phyloP scores from a whole-genome alignment of 106 monocot species.

The Cymbidium sinense region DNA sequence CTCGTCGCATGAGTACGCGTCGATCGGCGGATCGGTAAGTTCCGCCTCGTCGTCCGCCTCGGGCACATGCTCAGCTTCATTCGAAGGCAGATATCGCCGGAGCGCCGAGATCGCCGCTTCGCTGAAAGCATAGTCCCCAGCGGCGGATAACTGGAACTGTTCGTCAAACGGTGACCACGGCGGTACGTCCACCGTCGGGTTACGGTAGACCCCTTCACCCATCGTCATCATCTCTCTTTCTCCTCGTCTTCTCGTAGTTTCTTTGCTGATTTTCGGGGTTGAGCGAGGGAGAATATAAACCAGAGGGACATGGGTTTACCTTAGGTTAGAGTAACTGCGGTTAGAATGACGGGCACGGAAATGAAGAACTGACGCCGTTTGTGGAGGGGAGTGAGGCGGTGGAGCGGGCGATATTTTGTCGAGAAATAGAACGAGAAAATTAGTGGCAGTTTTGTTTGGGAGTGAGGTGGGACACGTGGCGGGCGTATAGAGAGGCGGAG shows the following conservation, averaged over 20 bases:
- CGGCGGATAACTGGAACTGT: neutral
- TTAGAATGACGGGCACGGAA: neutral
- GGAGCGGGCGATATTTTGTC: no score
- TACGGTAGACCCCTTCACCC: neutral
- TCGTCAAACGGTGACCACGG: slow-evolving; percentile 10
- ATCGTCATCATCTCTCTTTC: slow-evolving; percentile 4
- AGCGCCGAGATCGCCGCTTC: neutral
- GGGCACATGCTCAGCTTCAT: neutral
- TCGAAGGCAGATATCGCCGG: slow-evolving; percentile 2
- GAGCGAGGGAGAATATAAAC: slow-evolving; percentile 1
- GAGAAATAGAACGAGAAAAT: no score
- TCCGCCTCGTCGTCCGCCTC: slow-evolving; percentile 6
- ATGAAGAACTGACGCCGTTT: slow-evolving; percentile 2
- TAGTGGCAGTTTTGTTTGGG: neutral
- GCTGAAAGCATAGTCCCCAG: neutral
- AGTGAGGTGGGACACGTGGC: slow-evolving; percentile 3
- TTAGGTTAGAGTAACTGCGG: neutral
- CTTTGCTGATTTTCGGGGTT: neutral
- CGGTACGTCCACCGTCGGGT: slow-evolving; percentile 1
- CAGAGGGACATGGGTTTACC: neutral
- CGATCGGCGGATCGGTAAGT: neutral
- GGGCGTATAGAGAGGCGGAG: neutral
- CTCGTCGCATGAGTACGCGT: slow-evolving; percentile 21
- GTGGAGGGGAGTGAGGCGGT: neutral
- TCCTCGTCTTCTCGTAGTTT: neutral